Conservation (phyloP, 352 stramenopile genomes). For the Pythium folliculosum region DNA sequence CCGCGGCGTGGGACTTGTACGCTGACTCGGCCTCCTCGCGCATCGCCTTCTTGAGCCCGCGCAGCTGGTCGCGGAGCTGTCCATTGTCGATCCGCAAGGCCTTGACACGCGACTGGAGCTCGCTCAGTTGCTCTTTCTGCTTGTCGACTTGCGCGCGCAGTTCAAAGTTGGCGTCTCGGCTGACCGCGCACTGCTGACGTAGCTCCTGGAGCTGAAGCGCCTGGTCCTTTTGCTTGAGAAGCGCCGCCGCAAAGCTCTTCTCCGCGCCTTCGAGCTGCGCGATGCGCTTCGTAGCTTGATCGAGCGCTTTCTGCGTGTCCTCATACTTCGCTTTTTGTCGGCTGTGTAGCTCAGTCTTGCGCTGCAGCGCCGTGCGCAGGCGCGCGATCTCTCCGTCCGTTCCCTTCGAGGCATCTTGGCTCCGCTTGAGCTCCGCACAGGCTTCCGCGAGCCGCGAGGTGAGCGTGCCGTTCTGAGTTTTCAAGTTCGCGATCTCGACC, state of each 20-base stretch:
- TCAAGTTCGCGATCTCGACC: constrained; percentile 34
- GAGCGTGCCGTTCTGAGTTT: constrained; percentile 34
- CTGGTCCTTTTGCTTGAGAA: constrained; percentile 49
- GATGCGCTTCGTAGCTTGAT: constrained; percentile 29
- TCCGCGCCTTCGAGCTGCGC: constrained; percentile 30
- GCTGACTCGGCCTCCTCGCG: constrained; percentile 3
- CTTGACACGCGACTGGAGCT: constrained; percentile 37
- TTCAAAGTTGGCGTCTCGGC: constrained; percentile 39
- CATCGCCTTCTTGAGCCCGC: constrained; percentile 23
- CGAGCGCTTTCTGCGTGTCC: constrained; percentile 33
- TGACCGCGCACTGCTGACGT: constrained; percentile 35
- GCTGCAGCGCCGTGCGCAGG: constrained; percentile 39
- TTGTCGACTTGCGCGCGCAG: constrained; percentile 39
- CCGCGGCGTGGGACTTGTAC: neutral
- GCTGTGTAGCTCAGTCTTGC: constrained; percentile 50
- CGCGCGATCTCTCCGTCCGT: constrained; percentile 35
- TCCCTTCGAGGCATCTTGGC: constrained; percentile 20
- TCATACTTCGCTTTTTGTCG: constrained; percentile 43
- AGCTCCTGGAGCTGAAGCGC: constrained; percentile 36
- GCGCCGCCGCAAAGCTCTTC: constrained; percentile 29
- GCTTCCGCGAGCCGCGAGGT: constrained; percentile 38
- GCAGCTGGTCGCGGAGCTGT: constrained; percentile 32
- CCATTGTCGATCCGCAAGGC: constrained; percentile 38
- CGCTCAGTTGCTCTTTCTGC: constrained; percentile 30
- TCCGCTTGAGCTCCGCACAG: constrained; percentile 36